Conservation (phyloP, 805 yeast species). For the Candida corydali region DNA sequence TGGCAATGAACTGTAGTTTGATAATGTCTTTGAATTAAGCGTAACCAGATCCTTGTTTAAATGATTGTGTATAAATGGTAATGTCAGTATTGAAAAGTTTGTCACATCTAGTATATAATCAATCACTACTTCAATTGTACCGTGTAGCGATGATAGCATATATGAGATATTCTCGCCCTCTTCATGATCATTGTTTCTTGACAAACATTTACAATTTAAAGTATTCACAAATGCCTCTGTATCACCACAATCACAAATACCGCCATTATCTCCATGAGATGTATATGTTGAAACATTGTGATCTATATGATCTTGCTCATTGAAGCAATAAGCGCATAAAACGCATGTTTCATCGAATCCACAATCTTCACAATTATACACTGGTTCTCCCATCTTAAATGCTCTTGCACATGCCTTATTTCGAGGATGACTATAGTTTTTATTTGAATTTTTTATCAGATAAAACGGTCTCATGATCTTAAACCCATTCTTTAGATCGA, state of each 20-base stretch:
- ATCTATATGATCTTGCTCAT: constrained; percentile 59
- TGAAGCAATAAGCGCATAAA: constrained; percentile 68
- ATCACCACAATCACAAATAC: constrained; percentile 76
- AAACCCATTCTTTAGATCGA: constrained; percentile 5
- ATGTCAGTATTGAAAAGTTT: constrained; percentile 31
- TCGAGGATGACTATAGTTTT: constrained; percentile 38
- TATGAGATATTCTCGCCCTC: constrained; percentile 10
- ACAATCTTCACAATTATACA: constrained; percentile 72
- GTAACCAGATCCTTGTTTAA: constrained; percentile 19
- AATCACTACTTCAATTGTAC: constrained; percentile 30
- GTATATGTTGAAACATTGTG: constrained; percentile 58
- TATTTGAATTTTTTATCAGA: constrained; percentile 5
- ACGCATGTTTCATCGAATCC: constrained; percentile 79
- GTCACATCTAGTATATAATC: constrained; percentile 44
- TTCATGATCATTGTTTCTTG: constrained; percentile 10
- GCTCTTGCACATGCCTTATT: constrained; percentile 69
- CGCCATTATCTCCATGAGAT: constrained; percentile 45
- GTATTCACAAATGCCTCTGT: constrained; percentile 54
- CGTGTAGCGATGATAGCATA: constrained; percentile 16
- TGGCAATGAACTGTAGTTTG: constrained; percentile 32
- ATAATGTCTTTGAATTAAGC: constrained; percentile 21
- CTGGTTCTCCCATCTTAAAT: constrained; percentile 58
- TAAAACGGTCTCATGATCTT: constrained; percentile 12
- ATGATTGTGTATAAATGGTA: constrained; percentile 35
- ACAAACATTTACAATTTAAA: constrained; percentile 52